phyloP scores from a whole-genome alignment of 1,139 yeast genomes.

The Taphrina pruni region DNA sequence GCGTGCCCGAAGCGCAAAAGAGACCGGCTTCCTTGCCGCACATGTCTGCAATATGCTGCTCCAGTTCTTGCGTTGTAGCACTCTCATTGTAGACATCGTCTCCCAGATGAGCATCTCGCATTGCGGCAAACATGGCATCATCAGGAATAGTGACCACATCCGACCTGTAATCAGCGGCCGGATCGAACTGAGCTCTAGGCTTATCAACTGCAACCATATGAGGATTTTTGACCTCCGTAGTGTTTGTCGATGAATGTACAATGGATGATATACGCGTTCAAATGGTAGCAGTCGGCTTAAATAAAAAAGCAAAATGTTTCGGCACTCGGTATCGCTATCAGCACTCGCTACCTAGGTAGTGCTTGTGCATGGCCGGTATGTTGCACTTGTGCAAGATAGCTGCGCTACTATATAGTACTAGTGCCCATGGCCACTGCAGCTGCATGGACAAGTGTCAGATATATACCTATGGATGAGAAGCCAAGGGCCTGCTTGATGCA shows the following conservation, averaged over 20 bases:
- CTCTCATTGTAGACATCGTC: conserved; percentile 92
- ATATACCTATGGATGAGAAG: not conserved
- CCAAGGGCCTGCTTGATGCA: not conserved
- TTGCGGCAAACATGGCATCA: conserved; percentile 70
- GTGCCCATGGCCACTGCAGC: no score
- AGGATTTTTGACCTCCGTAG: not conserved
- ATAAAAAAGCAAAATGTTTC: no score
- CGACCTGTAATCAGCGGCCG: conserved; percentile 40
- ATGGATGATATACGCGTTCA: no score
- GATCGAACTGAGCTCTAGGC: conserved; percentile 33
- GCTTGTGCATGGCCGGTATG: no score
- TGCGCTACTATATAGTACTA: no score
- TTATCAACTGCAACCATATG: conserved; percentile 10
- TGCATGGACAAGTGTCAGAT: not conserved
- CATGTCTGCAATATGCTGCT: conserved; percentile 66
- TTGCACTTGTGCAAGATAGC: no score
- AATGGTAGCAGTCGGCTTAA: no score
- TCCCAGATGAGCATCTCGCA: conserved; percentile 68
- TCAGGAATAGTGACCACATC: conserved; percentile 96
- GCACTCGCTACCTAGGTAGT: no score
- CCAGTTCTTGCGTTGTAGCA: conserved; percentile 67
- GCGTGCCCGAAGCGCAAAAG: conserved; percentile 86
- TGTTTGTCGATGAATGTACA: no score
- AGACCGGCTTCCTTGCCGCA: conserved; percentile 85
- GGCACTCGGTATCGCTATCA: no score